These are phyloP conservation scores for Nadsonia fulvescens DNA, from an alignment of 805 yeast genomes.

Conservation along the genomic window DNA sequence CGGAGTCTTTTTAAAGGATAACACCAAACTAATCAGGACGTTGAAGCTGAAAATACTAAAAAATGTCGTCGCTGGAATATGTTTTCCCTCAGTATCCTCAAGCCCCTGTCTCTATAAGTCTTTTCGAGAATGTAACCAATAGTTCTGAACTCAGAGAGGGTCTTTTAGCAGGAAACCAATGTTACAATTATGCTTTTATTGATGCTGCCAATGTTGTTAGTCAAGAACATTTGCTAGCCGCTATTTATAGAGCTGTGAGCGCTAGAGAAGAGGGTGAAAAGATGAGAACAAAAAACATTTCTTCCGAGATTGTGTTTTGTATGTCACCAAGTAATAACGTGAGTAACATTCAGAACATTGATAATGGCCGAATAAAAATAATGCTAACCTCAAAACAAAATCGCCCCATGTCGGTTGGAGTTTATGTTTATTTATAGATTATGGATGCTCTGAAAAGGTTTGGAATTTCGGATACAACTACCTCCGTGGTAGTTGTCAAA, in stretches of 20 bases:
- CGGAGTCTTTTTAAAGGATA: no score
- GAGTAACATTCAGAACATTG: no score
- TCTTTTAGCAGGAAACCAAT: constrained; percentile 27
- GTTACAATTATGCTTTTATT: constrained; percentile 46
- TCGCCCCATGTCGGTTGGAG: no score
- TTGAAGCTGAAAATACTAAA: no score
- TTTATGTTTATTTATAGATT: constrained; percentile 22
- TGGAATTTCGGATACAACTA: constrained; percentile 40
- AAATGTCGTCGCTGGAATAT: no score
- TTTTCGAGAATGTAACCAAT: constrained; percentile 30
- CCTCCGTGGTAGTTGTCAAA: constrained; percentile 32
- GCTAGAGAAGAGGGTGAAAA: constrained; percentile 27
- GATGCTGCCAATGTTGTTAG: constrained; percentile 42
- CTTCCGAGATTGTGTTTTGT: constrained; percentile 54
- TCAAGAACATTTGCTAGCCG: constrained; percentile 40
- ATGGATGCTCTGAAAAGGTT: constrained; percentile 53
- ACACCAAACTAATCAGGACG: no score
- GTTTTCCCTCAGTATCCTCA: no score
- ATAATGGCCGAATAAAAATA: no score
- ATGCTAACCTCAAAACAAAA: no score
- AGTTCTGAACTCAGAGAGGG: constrained; percentile 26
- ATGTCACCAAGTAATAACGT: constrained; percentile 34
- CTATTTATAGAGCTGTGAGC: constrained; percentile 40
- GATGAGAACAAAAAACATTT: constrained; percentile 45
- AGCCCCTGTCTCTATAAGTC: no score